Conservation (phyloP, 164 flowering plant species). For the Pachysandra terminalis region DNA sequence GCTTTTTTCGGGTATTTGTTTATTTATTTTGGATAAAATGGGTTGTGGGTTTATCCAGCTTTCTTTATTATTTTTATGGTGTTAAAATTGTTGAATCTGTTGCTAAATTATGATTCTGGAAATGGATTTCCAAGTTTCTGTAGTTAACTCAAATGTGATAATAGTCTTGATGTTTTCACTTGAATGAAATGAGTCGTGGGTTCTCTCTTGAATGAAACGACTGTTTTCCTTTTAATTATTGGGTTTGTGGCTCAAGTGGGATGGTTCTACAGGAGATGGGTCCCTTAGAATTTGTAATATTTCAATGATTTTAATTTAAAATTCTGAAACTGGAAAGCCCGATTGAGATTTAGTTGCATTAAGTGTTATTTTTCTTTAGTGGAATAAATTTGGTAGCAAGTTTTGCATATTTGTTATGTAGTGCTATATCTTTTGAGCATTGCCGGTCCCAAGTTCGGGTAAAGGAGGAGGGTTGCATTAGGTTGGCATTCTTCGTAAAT, state of each 20-base stretch:
- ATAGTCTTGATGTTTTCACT: too few relatives aligned
- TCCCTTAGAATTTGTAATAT: background rate
- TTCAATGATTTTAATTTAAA: too few relatives aligned
- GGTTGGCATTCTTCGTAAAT: too few relatives aligned
- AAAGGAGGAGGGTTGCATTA: too few relatives aligned
- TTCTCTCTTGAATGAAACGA: too few relatives aligned
- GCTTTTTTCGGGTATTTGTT: constrained; percentile 69
- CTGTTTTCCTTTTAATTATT: background rate
- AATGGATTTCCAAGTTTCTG: background rate
- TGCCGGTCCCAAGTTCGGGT: too few relatives aligned
- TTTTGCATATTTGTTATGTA: background rate
- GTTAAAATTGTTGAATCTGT: background rate
- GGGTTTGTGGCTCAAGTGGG: too few relatives aligned
- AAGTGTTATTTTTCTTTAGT: background rate
- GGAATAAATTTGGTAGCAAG: background rate
- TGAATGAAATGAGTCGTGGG: too few relatives aligned
- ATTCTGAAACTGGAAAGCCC: background rate
- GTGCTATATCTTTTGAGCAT: too few relatives aligned
- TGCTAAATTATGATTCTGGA: background rate
- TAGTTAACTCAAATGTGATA: too few relatives aligned
- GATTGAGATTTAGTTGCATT: background rate
- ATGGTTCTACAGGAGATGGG: too few relatives aligned
- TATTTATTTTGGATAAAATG: background rate
- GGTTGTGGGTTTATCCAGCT: background rate
- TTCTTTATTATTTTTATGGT: background rate